A percentile compares a stretch with the other conserved stretches of the same genome.
These are phyloP conservation scores for Clarireedia paspali DNA, from an alignment of 2,329 filamentous ascomycete genomes.

Conservation along the genomic window DNA sequence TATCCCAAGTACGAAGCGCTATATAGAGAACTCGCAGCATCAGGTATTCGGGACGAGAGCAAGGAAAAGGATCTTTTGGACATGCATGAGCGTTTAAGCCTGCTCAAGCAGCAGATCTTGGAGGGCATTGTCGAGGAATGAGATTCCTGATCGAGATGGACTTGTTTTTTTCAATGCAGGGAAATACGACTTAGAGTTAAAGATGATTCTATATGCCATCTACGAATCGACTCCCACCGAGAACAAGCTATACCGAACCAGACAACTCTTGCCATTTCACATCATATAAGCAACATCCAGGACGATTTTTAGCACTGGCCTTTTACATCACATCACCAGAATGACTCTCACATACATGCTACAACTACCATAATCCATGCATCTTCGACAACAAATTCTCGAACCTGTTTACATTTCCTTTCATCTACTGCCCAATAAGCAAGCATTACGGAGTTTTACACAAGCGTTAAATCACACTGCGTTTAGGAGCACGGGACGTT, in stretches of 20 bases:
- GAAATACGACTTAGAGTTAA: too few relatives aligned
- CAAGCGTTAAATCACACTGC: not conserved
- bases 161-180: too few relatives aligned
- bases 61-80: slow-evolving; percentile 44
- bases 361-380: too few relatives aligned
- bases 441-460: not conserved
- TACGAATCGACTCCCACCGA: too few relatives aligned
- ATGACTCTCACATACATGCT: not conserved
- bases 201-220: too few relatives aligned
- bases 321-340: not conserved
- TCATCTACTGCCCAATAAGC: not conserved
- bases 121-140: slow-evolving; percentile 18
- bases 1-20: slow-evolving; percentile 51
- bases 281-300: not conserved
- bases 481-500: not conserved
- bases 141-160: not conserved
- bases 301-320: too few relatives aligned
- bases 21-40: slow-evolving; percentile 43
- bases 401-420: too few relatives aligned
- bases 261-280: not conserved
- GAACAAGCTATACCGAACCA: too few relatives aligned
- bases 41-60: slow-evolving; percentile 39
- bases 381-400: not conserved
- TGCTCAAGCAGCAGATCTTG: slow-evolving; percentile 51
- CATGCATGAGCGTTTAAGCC: slow-evolving; percentile 46